Evolutionary conservation across 2,329 filamentous ascomycete species (phyloP), one percentile per base, ranked within the genome.

Genomic region (Colletotrichum costaricense): DNA sequence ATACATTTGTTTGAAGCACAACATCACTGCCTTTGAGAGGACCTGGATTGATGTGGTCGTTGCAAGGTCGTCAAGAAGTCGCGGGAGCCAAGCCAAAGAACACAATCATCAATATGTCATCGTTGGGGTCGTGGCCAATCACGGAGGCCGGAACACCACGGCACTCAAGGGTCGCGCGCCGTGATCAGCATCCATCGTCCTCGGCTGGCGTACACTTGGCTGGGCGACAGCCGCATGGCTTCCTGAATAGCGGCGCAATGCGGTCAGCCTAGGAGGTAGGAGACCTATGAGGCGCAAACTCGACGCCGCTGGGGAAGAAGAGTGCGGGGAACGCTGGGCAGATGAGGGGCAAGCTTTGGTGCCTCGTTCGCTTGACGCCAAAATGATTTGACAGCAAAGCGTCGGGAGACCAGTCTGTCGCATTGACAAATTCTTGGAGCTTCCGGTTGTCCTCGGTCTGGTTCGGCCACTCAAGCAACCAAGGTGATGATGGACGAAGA

Each of bases 41-140:
- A 55, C n/a, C 8, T 9, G 11, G 4, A 14, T 2, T 24, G 28
- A 28, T 26, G 8, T 3, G 38, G 38, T 42, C 38, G 38, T 42
- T 42, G n/a, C 16, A 19, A 57, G 54, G 38, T 66, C 24, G 60
- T 49, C 24, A 24, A 14, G 22, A 57, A 56, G 33, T 26, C 49
- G 33, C 22, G 28, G 56, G 52, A 62, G 71, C 71, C 71, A 73
- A 73, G 67, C 22, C 46, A 24, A 35, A 55, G 56, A n/a, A 11
- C 56, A 33, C 49, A 62, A 64, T 73, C 71, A 71, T 73, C 16
- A 22, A 63, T 52, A 72, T 74, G 72, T 73, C 72, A 74, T 74
- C 58, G 24, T 60, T 73, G 58, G 55, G 33, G 26, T 73, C n/a
- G 28, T 11, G 19, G 26, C 72, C 69, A 73, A 74, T 74, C 68